phyloP scores from a whole-genome alignment of 305 asterid species.

The Coffea humblotiana region DNA sequence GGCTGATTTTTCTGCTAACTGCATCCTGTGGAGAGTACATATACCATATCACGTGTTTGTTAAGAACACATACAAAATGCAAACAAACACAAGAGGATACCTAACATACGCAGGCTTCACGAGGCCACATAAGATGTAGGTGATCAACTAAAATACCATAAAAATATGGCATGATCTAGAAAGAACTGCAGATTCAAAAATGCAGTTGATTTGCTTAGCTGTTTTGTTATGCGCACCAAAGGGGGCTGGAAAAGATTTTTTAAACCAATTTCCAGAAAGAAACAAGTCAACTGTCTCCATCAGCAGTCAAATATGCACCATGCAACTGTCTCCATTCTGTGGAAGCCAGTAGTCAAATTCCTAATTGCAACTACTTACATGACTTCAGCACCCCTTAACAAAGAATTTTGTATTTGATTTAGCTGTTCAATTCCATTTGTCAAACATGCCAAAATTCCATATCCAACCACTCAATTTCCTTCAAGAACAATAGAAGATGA shows the following conservation, averaged over 20 bases:
- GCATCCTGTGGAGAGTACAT: constrained; percentile 61
- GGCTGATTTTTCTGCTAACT: constrained; percentile 91
- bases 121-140: background rate
- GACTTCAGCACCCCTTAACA: background rate
- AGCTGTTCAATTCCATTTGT: background rate
- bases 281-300: background rate
- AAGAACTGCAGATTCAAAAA: background rate
- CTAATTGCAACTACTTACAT: background rate
- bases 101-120: background rate
- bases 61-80: background rate
- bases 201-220: background rate
- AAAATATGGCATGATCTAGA: background rate
- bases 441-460: background rate
- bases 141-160: too few relatives aligned
- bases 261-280: background rate
- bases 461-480: background rate
- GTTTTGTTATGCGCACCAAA: background rate
- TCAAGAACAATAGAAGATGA: background rate
- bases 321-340: background rate
- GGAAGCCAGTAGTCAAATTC: background rate
- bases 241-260: background rate
- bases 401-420: background rate
- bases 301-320: background rate
- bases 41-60: background rate
- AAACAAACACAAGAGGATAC: background rate